Percentiles rank a stretch among this genome's conserved stretches.
phyloP scores from a whole-genome alignment of 2,329 filamentous ascomycete species.

The Arthrinium phaeospermum region DNA sequence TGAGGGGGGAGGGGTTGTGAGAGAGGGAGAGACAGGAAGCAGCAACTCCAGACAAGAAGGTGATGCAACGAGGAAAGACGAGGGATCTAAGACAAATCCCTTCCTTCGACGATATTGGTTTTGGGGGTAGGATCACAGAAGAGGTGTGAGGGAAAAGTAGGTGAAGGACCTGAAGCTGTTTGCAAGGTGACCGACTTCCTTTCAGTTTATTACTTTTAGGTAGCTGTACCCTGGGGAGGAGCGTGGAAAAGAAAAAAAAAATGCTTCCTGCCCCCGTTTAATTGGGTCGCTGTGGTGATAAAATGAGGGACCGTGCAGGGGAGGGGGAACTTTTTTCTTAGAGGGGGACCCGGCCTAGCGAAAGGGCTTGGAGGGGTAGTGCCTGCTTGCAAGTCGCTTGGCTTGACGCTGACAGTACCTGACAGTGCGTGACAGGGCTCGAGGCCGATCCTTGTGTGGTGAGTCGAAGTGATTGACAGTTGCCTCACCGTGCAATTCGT shows the following conservation, averaged over 20 bases:
- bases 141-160: constrained; percentile 19
- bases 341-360: not conserved
- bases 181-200: constrained; percentile 8
- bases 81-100: constrained; percentile 8
- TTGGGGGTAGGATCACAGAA: not conserved
- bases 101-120: constrained; percentile 3
- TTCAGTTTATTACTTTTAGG: constrained; percentile 1
- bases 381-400: not conserved
- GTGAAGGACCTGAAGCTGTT: constrained; percentile 20
- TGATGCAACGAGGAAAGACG: constrained; percentile 12
- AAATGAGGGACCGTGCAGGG: constrained; percentile 20
- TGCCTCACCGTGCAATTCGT: not conserved
- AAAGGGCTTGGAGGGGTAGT: not conserved
- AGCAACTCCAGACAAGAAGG: constrained; percentile 1
- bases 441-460: not conserved
- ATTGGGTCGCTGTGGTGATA: constrained; percentile 17
- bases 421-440: constrained; percentile 3
- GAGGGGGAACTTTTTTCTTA: constrained; percentile 2
- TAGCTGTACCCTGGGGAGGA: not conserved
- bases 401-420: not conserved
- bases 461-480: not conserved
- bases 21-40: not conserved
- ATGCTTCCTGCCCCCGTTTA: constrained; percentile 6
- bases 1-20: not conserved
- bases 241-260: constrained; percentile 8